Conservation (phyloP, 176 grass and related monocot species). For the Phragmites australis region DNA sequence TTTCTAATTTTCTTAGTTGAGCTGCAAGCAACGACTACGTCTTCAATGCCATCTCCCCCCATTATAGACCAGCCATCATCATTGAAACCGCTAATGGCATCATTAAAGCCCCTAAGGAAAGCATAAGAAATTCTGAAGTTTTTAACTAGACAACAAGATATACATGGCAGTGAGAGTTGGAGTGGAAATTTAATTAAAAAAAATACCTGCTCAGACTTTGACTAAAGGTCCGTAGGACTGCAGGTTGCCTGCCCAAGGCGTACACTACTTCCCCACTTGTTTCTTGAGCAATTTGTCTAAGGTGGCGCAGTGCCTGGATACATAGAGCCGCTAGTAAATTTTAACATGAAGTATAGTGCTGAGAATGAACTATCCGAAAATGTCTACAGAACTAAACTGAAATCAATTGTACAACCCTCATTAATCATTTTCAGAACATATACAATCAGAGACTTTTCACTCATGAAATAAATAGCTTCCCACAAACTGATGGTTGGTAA, state of each 20-base stretch:
- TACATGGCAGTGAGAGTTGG: background rate
- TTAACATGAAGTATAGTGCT: conserved; percentile 23
- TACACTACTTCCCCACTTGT: conserved; percentile 87
- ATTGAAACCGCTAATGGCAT: conserved; percentile 94
- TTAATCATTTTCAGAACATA: conserved; percentile 29
- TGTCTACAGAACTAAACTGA: background rate
- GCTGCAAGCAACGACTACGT: conserved; percentile 78
- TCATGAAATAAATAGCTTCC: conserved; percentile 13
- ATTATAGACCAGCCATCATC: conserved; percentile 93
- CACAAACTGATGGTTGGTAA: background rate
- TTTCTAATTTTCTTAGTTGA: conserved; percentile 76
- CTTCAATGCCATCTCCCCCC: conserved; percentile 86
- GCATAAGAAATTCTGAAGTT: background rate
- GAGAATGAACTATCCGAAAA: background rate
- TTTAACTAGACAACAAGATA: conserved; percentile 18
- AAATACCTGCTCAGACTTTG: conserved; percentile 86
- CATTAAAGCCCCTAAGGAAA: conserved; percentile 87
- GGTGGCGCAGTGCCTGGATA: conserved; percentile 83
- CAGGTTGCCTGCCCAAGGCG: conserved; percentile 83
- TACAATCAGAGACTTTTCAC: background rate
- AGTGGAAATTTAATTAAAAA: conserved; percentile 16
- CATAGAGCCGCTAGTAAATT: conserved; percentile 25
- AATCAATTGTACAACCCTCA: background rate
- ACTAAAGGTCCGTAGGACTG: conserved; percentile 84
- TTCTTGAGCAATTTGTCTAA: conserved; percentile 98